Base-by-base conservation (phyloP, 352 stramenopile genomes). In the Pythium sukuiense region DNA sequence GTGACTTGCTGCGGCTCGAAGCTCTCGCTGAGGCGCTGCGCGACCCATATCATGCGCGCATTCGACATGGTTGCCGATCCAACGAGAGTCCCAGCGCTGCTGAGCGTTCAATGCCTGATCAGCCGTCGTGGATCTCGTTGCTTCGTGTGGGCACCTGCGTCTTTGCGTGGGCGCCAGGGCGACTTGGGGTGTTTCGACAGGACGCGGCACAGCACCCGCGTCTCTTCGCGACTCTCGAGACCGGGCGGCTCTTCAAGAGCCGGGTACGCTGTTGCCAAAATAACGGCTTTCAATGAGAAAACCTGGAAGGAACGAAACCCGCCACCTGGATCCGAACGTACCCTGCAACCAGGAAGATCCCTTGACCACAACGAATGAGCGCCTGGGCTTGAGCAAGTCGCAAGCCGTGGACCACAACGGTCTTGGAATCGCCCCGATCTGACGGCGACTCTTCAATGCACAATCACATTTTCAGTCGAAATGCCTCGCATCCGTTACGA, bases 41-140 rank as follows among this genome's bases (percentile, higher is more conserved):
- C 80, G 46, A 89, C 76, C 87, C 87, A 95, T 70, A 93, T 85
- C 82, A 94, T 92, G 49, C 87, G 87, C 49, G 80, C 63, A 43
- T 67, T 95, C 72, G 73, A 77, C 83, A 95, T 95, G 57, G 41
- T 12, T 20, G 29, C 3, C 35, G 50, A 56, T 39, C 27, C 27
- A 41, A 13, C 27, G 12, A 59, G 16, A 59, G 53, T 24, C 30
- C 13, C 7, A 7, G 45, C 29, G 45, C 45, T 52, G 20, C 45
- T 9, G 20, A 52, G 45, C 7, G 18, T 52, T 52, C 45, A 52
- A n/a, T 18, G 45, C 45, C 24, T 24, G 45, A 29, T 52, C 45
- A n/a, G 24, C 18, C 27, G 16, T 41, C 27, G 50, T 26, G 27
- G 16, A 8, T 32, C 16, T 35, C 32, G 50, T 57, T 39, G 50